Base-by-base conservation (phyloP, 2,329 filamentous ascomycete species). In the Xylariaceae sp. region DNA sequence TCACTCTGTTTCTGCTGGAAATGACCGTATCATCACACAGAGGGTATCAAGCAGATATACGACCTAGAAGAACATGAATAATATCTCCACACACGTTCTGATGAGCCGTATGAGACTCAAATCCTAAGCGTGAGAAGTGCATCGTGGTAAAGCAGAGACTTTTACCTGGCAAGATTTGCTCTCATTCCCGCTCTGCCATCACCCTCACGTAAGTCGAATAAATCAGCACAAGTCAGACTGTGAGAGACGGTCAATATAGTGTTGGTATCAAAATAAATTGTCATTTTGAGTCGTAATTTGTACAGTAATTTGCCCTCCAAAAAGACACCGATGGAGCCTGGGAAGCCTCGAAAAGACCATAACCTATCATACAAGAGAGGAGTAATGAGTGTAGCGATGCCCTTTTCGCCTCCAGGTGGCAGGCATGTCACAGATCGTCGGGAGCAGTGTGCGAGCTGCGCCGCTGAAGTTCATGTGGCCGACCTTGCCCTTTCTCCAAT, bases 301-400 rank as follows among this genome's bases (percentile, higher is more conserved):
- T 51, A 58, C 53, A 52, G n/a, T 46, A 36, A 30, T 34, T 51
- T 48, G 43, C 46, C 51, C 47, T 36, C 22, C 2, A 8, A 8
- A n/a, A 30, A 45, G 49, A 10, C 50, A 50, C 34, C 49, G 21
- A 42, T 37, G 42, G 40, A 41, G 30, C 49, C 34, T 30, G 30
- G 34, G 18, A 55, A 18, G 42, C 45, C 39, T 26, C 5, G n/a
- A 15, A 34, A 36, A 26, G 4, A 45, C 43, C 18, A 32, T 32
- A 51, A 29, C 7, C 52, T 47, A 56, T 60, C 47, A 55, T 63
- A 65, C 63, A 63, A 58, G 61, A 64, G 61, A 55, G 63, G 63
- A 63, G 61, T 63, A 62, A 56, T 51, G 61, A 63, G 56, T 22
- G 55, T 57, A 46, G 56, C 49, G 56, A 59, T 52, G 56, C 34